These are phyloP conservation scores for Centaurea solstitialis DNA, from an alignment of 129 eudicot genomes.

Conservation along the genomic window DNA sequence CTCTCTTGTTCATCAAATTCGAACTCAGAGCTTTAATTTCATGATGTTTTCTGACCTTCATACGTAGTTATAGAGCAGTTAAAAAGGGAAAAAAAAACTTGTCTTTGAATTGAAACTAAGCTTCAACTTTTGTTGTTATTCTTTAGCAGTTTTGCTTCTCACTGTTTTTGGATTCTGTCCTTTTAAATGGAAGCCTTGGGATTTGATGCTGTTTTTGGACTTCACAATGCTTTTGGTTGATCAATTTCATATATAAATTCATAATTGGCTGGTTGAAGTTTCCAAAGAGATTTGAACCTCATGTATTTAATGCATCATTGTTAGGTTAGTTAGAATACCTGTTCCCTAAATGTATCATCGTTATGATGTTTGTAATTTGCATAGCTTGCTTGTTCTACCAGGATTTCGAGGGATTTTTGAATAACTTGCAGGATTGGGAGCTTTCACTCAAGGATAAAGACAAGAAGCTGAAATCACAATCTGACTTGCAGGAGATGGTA, in stretches of 20 bases:
- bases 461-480: conserved; percentile 64
- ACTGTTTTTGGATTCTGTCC: background rate
- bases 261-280: background rate
- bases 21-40: background rate
- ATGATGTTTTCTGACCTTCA: background rate
- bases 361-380: conserved; percentile 11
- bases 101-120: background rate
- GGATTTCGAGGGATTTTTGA: conserved; percentile 89
- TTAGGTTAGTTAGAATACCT: background rate
- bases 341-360: background rate
- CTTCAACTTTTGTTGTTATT: background rate
- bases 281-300: background rate
- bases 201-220: conserved; percentile 6
- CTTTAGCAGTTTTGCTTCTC: conserved; percentile 5
- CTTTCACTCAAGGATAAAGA: conserved; percentile 65
- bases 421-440: conserved; percentile 94
- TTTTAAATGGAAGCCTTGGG: background rate
- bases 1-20: background rate
- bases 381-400: conserved; percentile 38
- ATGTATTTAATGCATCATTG: background rate
- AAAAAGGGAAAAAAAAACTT: background rate
- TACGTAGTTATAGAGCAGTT: conserved; percentile 4
- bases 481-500: conserved; percentile 57
- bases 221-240: background rate
- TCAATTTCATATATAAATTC: background rate